Evolutionary conservation across 2,329 filamentous ascomycete genomes (phyloP), one percentile per base, ranked within the genome.

Genomic region (Aureobasidium sp.): DNA sequence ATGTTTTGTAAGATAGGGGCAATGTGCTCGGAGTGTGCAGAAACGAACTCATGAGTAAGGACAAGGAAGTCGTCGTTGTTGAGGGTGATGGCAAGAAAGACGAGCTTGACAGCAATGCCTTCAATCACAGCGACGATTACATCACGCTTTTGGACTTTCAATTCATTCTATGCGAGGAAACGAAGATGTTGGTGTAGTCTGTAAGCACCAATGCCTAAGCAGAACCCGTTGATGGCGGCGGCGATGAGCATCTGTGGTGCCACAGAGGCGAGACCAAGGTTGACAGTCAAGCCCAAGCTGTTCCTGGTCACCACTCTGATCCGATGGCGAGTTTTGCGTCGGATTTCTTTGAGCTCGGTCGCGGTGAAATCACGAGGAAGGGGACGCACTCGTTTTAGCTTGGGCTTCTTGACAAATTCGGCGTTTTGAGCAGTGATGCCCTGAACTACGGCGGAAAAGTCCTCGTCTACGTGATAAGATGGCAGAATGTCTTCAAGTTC

Each of bases 171-270:
- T 44, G 26, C 27, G 7, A 61, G 36, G 4, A 61, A 61, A 1
- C 36, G 34, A 2, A 61, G 46, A 17, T 61, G 57, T 26, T 61
- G 24, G 17, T 61, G 57, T 15, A 61, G 20, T 43, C 44, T 52
- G 36, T 43, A 29, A 12, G 57, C 57, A 15, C 57, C 57, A n/a
- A 46, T 17, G n/a, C 46, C 57, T n/a, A 61, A 13, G 26, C 57
- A 61, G 17, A 51, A 61, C 2, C 34, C 57, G 13, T 61, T 61
- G 46, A 61, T 61, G 9, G 57, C 57, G 26, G 57, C 57, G 7
- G 47, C 46, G 12, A 61, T 61, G 37, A 61, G 57, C 57, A 61
- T 51, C 27, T 61, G 57, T 17, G 57, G 57, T 20, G 57, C 57
- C 9, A 61, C 57, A 13, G 46, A 51, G 26, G 57, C 51, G 20